Percentiles rank a stretch among this genome's conserved stretches.
These are phyloP conservation scores for Alternaria conjuncta DNA, from an alignment of 2,329 filamentous ascomycete species.

Conservation along the genomic window DNA sequence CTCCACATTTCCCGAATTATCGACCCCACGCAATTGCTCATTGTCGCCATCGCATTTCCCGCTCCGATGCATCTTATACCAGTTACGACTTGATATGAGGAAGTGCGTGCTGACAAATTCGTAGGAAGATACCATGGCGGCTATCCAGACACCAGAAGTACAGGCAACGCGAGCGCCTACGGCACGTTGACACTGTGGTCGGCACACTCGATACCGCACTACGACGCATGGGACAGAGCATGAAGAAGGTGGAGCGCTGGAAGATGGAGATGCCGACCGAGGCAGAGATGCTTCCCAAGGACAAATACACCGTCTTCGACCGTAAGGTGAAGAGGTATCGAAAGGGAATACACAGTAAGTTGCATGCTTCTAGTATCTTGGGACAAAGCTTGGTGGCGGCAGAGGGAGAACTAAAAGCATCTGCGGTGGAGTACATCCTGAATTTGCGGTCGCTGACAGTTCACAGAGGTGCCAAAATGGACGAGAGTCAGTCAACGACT, in stretches of 20 bases:
- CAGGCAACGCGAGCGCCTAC: slow-evolving; percentile 53
- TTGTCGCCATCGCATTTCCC: neutral
- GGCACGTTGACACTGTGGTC: slow-evolving; percentile 82
- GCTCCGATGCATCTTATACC: neutral
- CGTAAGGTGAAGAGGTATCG: slow-evolving; percentile 93
- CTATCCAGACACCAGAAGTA: slow-evolving; percentile 72
- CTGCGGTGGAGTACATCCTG: neutral
- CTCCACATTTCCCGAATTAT: neutral
- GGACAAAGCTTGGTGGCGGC: neutral
- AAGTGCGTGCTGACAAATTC: neutral
- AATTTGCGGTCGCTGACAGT: slow-evolving; percentile 35
- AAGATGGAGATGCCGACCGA: slow-evolving; percentile 96
- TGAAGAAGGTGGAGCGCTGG: slow-evolving; percentile 85
- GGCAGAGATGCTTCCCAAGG: slow-evolving; percentile 90
- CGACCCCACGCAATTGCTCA: neutral
- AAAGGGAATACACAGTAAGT: slow-evolving; percentile 96
- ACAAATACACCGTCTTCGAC: slow-evolving; percentile 99
- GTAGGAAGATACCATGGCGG: slow-evolving; percentile 95
- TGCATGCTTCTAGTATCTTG: neutral
- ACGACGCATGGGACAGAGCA: slow-evolving; percentile 70
- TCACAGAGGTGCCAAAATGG: slow-evolving; percentile 70
- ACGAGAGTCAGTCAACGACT: slow-evolving; percentile 91
- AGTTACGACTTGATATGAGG: slow-evolving; percentile 13
- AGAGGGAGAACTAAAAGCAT: neutral
- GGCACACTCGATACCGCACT: slow-evolving; percentile 81